phyloP scores from a whole-genome alignment of 225 moss, liverwort and hornwort species.

The Asterella californica region DNA sequence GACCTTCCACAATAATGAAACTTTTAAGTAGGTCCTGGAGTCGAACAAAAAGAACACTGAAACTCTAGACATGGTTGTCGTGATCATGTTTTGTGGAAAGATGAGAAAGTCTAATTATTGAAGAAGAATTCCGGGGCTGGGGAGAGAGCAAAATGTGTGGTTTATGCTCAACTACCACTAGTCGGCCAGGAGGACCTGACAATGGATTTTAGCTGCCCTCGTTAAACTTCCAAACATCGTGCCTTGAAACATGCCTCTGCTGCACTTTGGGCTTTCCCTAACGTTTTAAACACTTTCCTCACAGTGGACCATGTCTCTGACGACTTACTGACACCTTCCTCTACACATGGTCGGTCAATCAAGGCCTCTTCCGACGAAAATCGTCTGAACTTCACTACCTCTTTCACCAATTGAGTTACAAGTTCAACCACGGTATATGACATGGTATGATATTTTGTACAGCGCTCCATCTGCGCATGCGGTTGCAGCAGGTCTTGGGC shows the following conservation, averaged over 20 bases:
- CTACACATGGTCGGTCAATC: not conserved
- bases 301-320: not conserved
- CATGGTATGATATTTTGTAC: too few species aligned
- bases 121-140: not conserved
- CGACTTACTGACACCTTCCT: too few species aligned
- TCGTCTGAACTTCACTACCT: too few species aligned
- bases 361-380: not conserved
- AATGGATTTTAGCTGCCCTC: not conserved
- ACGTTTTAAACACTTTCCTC: not conserved
- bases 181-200: not conserved
- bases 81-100: conserved; percentile 9
- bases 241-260: not conserved
- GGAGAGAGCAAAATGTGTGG: too few species aligned
- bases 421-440: too few species aligned
- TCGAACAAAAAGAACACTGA: not conserved
- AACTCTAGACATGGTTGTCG: conserved; percentile 2
- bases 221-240: not conserved
- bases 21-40: too few species aligned
- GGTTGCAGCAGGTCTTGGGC: too few species aligned
- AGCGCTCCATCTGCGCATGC: too few species aligned
- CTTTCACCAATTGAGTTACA: too few species aligned
- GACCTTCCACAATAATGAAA: not conserved
- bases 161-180: not conserved
- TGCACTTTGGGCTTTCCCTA: not conserved
- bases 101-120: not conserved